Base-by-base conservation (phyloP, 306 rosid species). In the Rubus parviflorus region DNA sequence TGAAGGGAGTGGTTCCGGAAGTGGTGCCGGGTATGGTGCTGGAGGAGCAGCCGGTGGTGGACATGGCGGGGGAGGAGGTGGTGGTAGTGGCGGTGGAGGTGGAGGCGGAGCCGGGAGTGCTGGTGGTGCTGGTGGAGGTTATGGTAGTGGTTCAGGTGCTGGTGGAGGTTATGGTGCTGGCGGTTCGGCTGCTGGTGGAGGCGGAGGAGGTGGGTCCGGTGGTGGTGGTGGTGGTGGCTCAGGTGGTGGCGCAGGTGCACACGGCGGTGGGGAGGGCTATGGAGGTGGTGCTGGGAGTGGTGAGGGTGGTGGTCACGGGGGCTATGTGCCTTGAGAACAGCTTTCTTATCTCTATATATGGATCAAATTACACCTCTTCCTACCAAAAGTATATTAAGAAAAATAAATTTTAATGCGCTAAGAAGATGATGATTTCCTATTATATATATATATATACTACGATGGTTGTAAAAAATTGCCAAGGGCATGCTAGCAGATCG, bases 271-370 rank as follows among this genome's bases (percentile, higher is more conserved):
- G 62, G 22, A 78, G 51, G 23, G 86, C 6, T 54, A 85, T 63
- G 87, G 90, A 30, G 74, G 67, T 11, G 86, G 85, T 10, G 81
- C 85, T 1, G 94, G 79, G 57, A 68, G 80, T 4, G 85, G 83
- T 35, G 85, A 76, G 60, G 89, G 87, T 0, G 94, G 88, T 3
- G 89, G 94, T 13, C 81, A 85, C 49, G 97, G 92, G 47, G 92
- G 92, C 70, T 87, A 90, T 82, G 76, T 77, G 42, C 94, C 91
- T 35, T 88, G 83, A 82, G 65, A 68, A 15, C 37, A 48, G 23
- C 30, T 54, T 46, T 20, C 61, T 45, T 40, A 6, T 1, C n/a
- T 8, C 10, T 14, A 0, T 45, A 58, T 47, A 47, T 35, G 40
- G 14, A 49, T 23, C 66, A 53, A 35, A 53, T 1, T 30, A n/a